phyloP scores from a whole-genome alignment of 2,329 filamentous ascomycete species.

The Nigrospora osmanthi region DNA sequence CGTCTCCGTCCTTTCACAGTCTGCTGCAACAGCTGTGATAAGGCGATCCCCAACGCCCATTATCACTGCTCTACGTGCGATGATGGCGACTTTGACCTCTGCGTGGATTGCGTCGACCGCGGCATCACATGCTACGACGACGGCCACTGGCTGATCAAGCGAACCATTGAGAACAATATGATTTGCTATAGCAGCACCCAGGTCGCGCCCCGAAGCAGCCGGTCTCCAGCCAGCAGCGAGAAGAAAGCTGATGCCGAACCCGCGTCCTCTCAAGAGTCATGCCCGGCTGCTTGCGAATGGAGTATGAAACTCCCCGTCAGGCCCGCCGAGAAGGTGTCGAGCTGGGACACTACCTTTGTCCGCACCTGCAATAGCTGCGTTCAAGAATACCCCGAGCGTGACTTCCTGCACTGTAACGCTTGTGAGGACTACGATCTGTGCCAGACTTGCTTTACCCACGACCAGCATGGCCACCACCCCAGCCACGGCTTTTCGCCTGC shows the following conservation, averaged over 20 bases:
- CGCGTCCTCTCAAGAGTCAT: too few relatives aligned
- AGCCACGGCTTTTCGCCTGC: slow-evolving; percentile 72
- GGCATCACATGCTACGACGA: slow-evolving; percentile 72
- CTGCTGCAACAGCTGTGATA: slow-evolving; percentile 87
- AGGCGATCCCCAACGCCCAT: slow-evolving; percentile 70
- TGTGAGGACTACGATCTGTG: slow-evolving; percentile 95
- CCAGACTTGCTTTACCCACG: slow-evolving; percentile 66
- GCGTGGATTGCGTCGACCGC: slow-evolving; percentile 65
- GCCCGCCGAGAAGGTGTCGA: slow-evolving; percentile 3
- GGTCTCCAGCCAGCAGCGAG: slow-evolving; percentile 12
- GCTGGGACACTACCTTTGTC: slow-evolving; percentile 3
- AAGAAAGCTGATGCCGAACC: too few relatives aligned
- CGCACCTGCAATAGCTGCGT: slow-evolving; percentile 66
- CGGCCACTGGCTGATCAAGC: slow-evolving; percentile 92
- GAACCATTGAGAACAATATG: slow-evolving; percentile 70
- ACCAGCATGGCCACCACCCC: slow-evolving; percentile 85
- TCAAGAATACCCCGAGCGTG: slow-evolving; percentile 62
- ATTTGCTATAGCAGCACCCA: slow-evolving; percentile 82
- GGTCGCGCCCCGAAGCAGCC: slow-evolving; percentile 55
- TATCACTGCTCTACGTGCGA: slow-evolving; percentile 95
- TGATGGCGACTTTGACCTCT: slow-evolving; percentile 89
- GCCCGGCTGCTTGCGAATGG: too few relatives aligned
- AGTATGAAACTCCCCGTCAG: slow-evolving; percentile 9
- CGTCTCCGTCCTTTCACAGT: slow-evolving; percentile 58
- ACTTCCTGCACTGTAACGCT: slow-evolving; percentile 76